Base-by-base conservation (phyloP, 257 asterid species). In the Nicotiana otophora region DNA sequence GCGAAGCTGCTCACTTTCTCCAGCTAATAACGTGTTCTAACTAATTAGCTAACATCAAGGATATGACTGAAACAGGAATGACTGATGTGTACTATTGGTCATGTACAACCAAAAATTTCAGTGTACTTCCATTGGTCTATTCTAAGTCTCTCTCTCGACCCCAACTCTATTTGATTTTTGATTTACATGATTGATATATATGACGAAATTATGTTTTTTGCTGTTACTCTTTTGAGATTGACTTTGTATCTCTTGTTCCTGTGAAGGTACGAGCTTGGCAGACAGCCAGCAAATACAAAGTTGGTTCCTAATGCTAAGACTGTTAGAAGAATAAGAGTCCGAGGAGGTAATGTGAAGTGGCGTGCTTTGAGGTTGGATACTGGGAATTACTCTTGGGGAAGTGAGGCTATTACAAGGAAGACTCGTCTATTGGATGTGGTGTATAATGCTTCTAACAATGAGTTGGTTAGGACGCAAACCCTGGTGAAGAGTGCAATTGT, bases 331-430 rank as follows among this genome's bases (percentile, higher is more conserved):
- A 82, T 86, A 19, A 80, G 88, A 60, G 89, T 86, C 69, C 84
- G 91, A 28, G 87, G 90, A n/a, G 91, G 93, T 14, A 88, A 90
- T 78, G 88, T 88, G 76, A 89, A 89, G 87, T 88, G 92, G 92
- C 89, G 90, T 54, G 92, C 92, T 23, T 68, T 88, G 90, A 83
- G 92, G 80, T 82, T 89, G 83, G 92, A 89, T 39, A 89, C 92
- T 1, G 92, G 92, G 15, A 89, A 89, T 83, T 89, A 77, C 83
- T 89, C 92, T 10, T 89, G 91, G 91, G 92, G 91, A 5, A 87
- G 92, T 64, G 92, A 89, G 65, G 92, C 87, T 31, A 88, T 86
- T 61, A 86, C 88, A 28, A 16, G 88, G 33, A 86, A 84, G 82
- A 86, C 90, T 28, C 87, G 90, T 65, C 36, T 86, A 15, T 87